Percentiles rank a stretch among this genome's conserved stretches.
Evolutionary conservation across 352 stramenopile genomes (phyloP).

Genomic region (Phytopythium sindhum): DNA sequence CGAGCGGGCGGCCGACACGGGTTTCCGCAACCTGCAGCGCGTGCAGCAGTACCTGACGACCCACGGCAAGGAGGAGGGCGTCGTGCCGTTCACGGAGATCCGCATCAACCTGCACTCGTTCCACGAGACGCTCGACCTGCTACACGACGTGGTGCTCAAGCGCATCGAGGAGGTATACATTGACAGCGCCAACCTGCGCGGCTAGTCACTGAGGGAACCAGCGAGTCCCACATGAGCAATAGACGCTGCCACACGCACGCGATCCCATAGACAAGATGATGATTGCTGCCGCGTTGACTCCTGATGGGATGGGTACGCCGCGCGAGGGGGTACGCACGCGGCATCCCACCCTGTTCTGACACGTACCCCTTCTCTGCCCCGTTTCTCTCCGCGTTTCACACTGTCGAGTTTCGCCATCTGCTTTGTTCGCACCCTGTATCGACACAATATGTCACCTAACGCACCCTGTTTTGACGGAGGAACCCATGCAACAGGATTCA

Average conservation of each 20-base stretch:
- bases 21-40: slow-evolving; percentile 73
- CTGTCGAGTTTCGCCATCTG: not conserved
- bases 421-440: not conserved
- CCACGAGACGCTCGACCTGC: slow-evolving; percentile 76
- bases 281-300: not conserved
- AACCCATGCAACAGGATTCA: slow-evolving; percentile 1
- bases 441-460: not conserved
- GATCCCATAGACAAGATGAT: too few relatives aligned
- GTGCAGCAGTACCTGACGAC: slow-evolving; percentile 73
- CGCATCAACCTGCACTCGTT: slow-evolving; percentile 84
- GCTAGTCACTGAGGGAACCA: not conserved
- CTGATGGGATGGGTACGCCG: not conserved
- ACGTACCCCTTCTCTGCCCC: not conserved
- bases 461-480: not conserved
- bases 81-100: slow-evolving; percentile 74
- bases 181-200: slow-evolving; percentile 9
- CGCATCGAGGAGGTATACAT: slow-evolving; percentile 81
- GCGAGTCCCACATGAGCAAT: not conserved
- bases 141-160: slow-evolving; percentile 84
- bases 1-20: slow-evolving; percentile 37
- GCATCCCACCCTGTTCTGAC: not conserved
- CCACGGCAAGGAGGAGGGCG: slow-evolving; percentile 37
- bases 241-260: not conserved
- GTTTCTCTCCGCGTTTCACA: not conserved
- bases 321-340: not conserved